phyloP scores from a whole-genome alignment of 2,329 filamentous ascomycete genomes.

The Pseudopithomyces chartarum region DNA sequence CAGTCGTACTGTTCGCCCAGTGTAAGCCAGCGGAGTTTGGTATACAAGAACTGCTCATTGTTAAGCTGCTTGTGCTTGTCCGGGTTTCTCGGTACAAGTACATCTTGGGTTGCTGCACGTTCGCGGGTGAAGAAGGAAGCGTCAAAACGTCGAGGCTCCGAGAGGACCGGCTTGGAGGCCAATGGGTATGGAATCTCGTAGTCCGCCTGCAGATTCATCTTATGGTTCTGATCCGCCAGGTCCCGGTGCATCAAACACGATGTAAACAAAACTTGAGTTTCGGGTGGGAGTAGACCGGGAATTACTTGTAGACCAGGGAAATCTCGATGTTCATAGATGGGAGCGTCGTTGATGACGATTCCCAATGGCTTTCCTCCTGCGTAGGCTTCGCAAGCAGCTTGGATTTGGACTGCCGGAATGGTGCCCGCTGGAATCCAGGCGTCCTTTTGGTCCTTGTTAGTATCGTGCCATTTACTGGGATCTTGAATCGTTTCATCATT shows the following conservation, averaged over 20 bases:
- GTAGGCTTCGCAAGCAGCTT: slow-evolving; percentile 38
- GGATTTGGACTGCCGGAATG: slow-evolving; percentile 34
- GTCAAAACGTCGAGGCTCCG: slow-evolving; percentile 27
- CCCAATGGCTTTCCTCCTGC: slow-evolving; percentile 31
- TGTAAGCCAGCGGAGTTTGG: slow-evolving; percentile 90
- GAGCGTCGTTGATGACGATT: slow-evolving; percentile 27
- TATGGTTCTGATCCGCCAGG: slow-evolving; percentile 72
- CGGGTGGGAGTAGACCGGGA: slow-evolving; percentile 73
- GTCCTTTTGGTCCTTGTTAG: slow-evolving; percentile 41
- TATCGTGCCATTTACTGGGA: slow-evolving; percentile 33
- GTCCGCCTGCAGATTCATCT: slow-evolving; percentile 86
- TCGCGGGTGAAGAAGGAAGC: slow-evolving; percentile 42
- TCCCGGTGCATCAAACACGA: slow-evolving; percentile 78
- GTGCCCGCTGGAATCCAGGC: slow-evolving; percentile 33
- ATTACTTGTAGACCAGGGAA: slow-evolving; percentile 71
- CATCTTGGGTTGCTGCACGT: slow-evolving; percentile 28
- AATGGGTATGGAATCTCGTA: slow-evolving; percentile 70
- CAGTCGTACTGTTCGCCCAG: slow-evolving; percentile 96
- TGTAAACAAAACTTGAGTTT: slow-evolving; percentile 72
- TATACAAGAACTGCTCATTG: slow-evolving; percentile 73
- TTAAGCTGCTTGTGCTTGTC: slow-evolving; percentile 74
- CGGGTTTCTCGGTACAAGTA: slow-evolving; percentile 66
- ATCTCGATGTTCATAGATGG: slow-evolving; percentile 43
- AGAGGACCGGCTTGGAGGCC: slow-evolving; percentile 45
- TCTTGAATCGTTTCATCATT: slow-evolving; percentile 53